Base-by-base conservation (phyloP, 441 rosid genomes). In the Pelargonium citronellum region DNA sequence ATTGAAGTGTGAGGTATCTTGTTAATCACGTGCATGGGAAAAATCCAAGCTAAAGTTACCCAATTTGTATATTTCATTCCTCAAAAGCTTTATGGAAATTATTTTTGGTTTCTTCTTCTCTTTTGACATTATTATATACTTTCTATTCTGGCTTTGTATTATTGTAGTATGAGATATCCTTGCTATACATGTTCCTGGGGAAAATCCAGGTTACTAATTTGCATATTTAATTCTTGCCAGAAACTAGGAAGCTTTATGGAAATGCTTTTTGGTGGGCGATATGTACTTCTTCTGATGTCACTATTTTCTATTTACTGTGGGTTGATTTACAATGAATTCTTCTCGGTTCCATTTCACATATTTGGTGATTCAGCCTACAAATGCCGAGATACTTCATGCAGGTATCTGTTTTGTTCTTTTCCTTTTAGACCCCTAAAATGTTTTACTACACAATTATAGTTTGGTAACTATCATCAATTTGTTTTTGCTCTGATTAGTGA, bases 261-360 rank as follows among this genome's bases (percentile, higher is more conserved):
- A 77, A 89, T 92, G 98, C 81, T 88, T n/a, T 95, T 95, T 79
- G 99, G 98, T 66, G 98, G 99, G 12, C 98, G 98, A 71, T 95
- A 95, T 84, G 95, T 91, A 66, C 86, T 95, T 49, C 0, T 95
- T 84, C 72, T 95, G 96, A 95, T 92, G 98, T 73, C 99, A 73
- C 73, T 92, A 60, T 91, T 95, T 81, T 95, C 99, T 61, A 92
- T 95, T 69, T 92, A 84, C 78, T 85, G 94, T 46, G 99, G 99
- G 47, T 69, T 95, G 55, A 84, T 95, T 72, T 95, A 95, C 83
- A 95, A 95, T 43, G 99, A 95, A 74, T 89, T 89, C 84, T 95
- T 92, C 87, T 95, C 98, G 0, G 88, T 92, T 12, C 91, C 98
- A 68, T 91, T 83, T 77, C 88, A 85, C 71, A 77, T 95, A 77